phyloP scores from a whole-genome alignment of 2,329 filamentous ascomycete genomes.

The Alternaria ventricosa region DNA sequence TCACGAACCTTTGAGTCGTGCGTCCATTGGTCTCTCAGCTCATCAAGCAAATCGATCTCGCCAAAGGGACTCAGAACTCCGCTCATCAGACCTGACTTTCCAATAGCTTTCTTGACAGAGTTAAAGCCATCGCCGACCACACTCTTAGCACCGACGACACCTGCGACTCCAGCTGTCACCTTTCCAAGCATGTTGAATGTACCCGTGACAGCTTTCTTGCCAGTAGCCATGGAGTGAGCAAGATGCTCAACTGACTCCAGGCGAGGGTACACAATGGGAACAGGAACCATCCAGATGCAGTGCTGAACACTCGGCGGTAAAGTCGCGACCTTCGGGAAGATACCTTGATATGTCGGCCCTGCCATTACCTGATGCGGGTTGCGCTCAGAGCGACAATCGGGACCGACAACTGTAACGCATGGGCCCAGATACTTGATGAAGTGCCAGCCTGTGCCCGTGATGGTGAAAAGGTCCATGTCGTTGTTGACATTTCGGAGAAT shows the following conservation, averaged over 20 bases:
- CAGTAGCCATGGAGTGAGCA: slow-evolving; percentile 87
- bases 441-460: slow-evolving; percentile 98
- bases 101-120: slow-evolving; percentile 94
- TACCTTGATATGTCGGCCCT: slow-evolving; percentile 93
- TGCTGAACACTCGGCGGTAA: slow-evolving; percentile 93
- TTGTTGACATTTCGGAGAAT: slow-evolving; percentile 87
- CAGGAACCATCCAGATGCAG: slow-evolving; percentile 93
- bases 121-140: slow-evolving; percentile 92
- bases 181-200: slow-evolving; percentile 97
- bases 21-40: slow-evolving; percentile 96
- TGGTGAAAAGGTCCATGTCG: slow-evolving; percentile 91
- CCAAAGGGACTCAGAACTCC: slow-evolving; percentile 95
- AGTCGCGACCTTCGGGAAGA: slow-evolving; percentile 93
- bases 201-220: slow-evolving; percentile 95
- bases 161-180: slow-evolving; percentile 91
- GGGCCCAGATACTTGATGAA: slow-evolving; percentile 97
- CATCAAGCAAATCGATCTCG: slow-evolving; percentile 92
- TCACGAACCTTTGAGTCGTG: slow-evolving; percentile 83
- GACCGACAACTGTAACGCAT: slow-evolving; percentile 85
- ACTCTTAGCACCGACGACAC: slow-evolving; percentile 92
- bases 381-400: slow-evolving; percentile 89
- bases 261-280: slow-evolving; percentile 88
- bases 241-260: slow-evolving; percentile 91
- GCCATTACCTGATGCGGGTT: slow-evolving; percentile 92
- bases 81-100: slow-evolving; percentile 94